A percentile compares a stretch with the other conserved stretches of the same genome.
phyloP scores from a whole-genome alignment of 2,329 filamentous ascomycete genomes.

The Aspergillus novofumigatus region DNA sequence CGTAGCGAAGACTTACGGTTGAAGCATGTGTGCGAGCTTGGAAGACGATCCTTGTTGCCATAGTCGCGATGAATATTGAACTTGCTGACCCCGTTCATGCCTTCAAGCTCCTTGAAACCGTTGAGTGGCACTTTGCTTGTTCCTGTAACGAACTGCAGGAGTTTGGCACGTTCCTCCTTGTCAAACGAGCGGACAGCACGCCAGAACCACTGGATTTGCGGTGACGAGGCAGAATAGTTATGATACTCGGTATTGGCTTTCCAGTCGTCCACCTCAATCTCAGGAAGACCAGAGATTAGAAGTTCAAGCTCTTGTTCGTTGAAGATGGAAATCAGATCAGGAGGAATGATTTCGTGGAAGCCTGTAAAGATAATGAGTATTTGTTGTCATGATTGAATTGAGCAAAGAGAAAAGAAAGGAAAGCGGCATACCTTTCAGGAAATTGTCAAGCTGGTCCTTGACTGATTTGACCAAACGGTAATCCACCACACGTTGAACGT shows the following conservation, averaged over 20 bases:
- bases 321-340: constrained; percentile 92
- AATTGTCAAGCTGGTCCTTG: constrained; percentile 88
- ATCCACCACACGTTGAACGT: constrained; percentile 89
- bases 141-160: constrained; percentile 96
- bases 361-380: constrained; percentile 48
- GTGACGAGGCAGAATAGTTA: constrained; percentile 90
- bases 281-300: constrained; percentile 91
- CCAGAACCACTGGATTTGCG: constrained; percentile 99
- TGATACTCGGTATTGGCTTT: constrained; percentile 99
- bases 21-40: constrained; percentile 97
- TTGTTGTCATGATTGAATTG: neutral
- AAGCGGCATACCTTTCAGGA: constrained; percentile 66
- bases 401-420: neutral
- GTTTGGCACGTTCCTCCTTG: constrained; percentile 96
- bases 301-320: constrained; percentile 97
- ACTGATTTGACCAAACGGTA: constrained; percentile 90
- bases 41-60: constrained; percentile 90
- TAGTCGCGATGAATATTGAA: constrained; percentile 99
- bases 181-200: constrained; percentile 94
- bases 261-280: constrained; percentile 98
- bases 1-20: constrained; percentile 71
- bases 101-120: constrained; percentile 97
- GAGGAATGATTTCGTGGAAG: constrained; percentile 97
- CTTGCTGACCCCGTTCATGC: constrained; percentile 96
- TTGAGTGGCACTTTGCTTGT: constrained; percentile 98